Base-by-base conservation (phyloP, 345 rosid genomes). In the Leavenworthia alabamica region DNA sequence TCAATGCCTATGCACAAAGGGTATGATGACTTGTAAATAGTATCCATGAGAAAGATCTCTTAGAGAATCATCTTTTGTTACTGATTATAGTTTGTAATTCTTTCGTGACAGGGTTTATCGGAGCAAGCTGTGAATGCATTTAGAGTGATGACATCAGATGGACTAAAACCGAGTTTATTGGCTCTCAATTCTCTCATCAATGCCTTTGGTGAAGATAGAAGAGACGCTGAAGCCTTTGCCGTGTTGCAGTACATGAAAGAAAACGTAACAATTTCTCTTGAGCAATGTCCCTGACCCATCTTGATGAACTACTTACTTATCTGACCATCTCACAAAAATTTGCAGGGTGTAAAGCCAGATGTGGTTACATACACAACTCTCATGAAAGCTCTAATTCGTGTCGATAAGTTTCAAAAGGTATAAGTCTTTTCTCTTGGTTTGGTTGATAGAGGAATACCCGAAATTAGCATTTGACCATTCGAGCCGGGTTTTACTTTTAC, bases 1-100 rank as follows among this genome's bases (percentile, higher is more conserved):
- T 93, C 77, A 89, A 93, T 72, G 99, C 97, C 33, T 93, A 93
- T 64, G 97, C 99, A 54, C 97, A 84, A 66, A 89, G 80, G 92
- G 99, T 89, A 83, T n/a, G 64, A 48, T 29, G 16, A 48, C 15
- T 46, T 54, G 40, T 60, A 42, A 5, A n/a, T 35, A 33, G 8
- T 53, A 27, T 45, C 12, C 14, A 0, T n/a, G 7, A 50, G n/a
- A 59, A 3, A 35, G 4, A 35, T 33, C 20, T 1, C 8, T 58
- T 6, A 17, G n/a, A 49, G 15, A 40, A 48, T 24, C 31, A 51
- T 32, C 24, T 3, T 43, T 44, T 42, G 15, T 35, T 16, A 13
- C 63, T 62, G 47, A 60, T 45, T 1, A 11, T 40, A 22, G 4
- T 48, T 8, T 9, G 5, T 57, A 6, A 47, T 33, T 6, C 3